Evolutionary conservation across 2,329 filamentous ascomycete species (phyloP), one percentile per base, ranked within the genome.

Genomic region (Cytospora piceae): DNA sequence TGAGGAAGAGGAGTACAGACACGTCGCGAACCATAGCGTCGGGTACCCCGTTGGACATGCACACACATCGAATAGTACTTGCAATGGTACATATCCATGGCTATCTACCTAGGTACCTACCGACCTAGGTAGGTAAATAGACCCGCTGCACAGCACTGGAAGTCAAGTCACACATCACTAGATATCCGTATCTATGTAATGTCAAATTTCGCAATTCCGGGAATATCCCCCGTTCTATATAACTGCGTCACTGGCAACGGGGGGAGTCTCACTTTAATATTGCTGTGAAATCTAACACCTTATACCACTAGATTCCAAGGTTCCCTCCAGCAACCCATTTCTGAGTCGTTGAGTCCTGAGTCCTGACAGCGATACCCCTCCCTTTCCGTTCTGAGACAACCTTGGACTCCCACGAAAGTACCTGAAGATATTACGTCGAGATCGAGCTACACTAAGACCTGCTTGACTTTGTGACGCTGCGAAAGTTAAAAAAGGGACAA

Each of bases 41-140:
- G 52, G 60, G 60, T 55, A 42, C 60, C 60, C 60, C 52, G 52
- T 62, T 20, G 60, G 32, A 55, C 24, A 55, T 29, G 52, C 51
- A 62, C 51, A 56, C 27, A 55, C 56, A 7, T 61, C 55, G 24
- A 15, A 54, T 34, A 29, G 27, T 29, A 29, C 27, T 29, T 29
- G 27, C 27, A 29, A 5, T 29, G 27, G 27, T 29, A 29, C 27
- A 29, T 3, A 5, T n/a, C n/a, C n/a, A n/a, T n/a, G n/a, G n/a
- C n/a, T 34, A 37, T 11, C 12, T 37, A 12, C 34, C 11, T 4
- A 14, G 12, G 34, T 15, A 37, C 11, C 2, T 15, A 2, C 14
- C 34, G 5, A 29, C 27, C n/a, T n/a, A n/a, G n/a, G n/a, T n/a
- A n/a, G n/a, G n/a, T 29, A 11, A 4, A 2, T 34, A 34, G 32